Evolutionary conservation across 2,329 filamentous ascomycete genomes (phyloP).

Genomic region (Penicillium sp.): DNA sequence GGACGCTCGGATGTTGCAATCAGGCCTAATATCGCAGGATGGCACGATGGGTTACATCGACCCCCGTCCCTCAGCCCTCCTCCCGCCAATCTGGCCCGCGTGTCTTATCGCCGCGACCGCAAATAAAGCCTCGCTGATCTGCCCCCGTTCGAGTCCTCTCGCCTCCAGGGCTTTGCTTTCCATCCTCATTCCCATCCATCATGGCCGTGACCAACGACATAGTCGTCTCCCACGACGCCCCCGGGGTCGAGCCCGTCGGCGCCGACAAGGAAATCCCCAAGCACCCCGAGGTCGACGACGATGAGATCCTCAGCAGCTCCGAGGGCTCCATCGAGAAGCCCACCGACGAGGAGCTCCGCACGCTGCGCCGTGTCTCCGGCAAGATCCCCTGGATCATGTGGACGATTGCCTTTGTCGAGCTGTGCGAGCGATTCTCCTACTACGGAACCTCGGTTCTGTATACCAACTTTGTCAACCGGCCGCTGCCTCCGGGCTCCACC

Average conservation of each 20-base stretch:
- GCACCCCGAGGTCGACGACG: constrained; percentile 13
- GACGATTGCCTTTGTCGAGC: constrained; percentile 73
- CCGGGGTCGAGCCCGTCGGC: constrained; percentile 46
- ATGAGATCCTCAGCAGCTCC: background rate
- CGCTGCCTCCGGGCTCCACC: constrained; percentile 58
- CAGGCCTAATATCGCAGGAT: background rate
- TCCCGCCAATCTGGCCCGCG: background rate
- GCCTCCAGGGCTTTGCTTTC: background rate
- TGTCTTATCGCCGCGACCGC: background rate
- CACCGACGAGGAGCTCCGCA: constrained; percentile 39
- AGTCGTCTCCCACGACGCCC: constrained; percentile 18
- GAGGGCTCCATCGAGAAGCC: constrained; percentile 21
- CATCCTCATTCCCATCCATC: background rate
- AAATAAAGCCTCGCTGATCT: background rate
- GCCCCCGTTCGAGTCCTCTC: background rate
- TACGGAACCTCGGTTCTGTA: constrained; percentile 65
- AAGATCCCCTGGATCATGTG: constrained; percentile 68
- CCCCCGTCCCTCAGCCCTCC: no score
- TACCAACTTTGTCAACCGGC: constrained; percentile 64
- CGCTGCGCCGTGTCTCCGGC: constrained; percentile 41
- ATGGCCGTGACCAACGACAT: background rate
- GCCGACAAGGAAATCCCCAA: constrained; percentile 49
- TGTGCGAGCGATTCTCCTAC: constrained; percentile 79
- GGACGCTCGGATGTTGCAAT: background rate
- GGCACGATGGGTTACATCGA: background rate